A percentile compares a stretch with the other conserved stretches of the same genome.
phyloP scores from a whole-genome alignment of 2,329 filamentous ascomycete genomes.

The Colletotrichum acutatum region DNA sequence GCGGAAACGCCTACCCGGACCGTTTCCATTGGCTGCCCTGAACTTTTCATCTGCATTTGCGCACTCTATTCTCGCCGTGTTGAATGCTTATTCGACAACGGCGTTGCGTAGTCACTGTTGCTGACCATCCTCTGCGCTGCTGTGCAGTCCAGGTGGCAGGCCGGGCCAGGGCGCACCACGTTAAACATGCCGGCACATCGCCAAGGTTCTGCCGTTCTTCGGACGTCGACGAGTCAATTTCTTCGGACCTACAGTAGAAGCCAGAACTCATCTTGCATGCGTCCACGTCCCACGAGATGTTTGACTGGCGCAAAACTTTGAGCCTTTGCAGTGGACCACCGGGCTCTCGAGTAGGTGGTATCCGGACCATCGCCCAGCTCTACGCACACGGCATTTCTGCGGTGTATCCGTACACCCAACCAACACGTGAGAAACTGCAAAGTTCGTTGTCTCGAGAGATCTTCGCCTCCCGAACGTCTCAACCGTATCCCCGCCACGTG shows the following conservation, averaged over 20 bases:
- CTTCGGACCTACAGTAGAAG: neutral
- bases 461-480: constrained; percentile 1
- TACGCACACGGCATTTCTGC: neutral
- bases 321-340: neutral
- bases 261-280: neutral
- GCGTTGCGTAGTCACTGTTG: neutral
- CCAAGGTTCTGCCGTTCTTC: neutral
- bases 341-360: neutral
- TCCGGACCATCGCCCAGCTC: neutral
- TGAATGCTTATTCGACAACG: constrained; percentile 27
- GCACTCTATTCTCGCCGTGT: constrained; percentile 23
- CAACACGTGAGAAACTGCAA: neutral
- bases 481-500: neutral
- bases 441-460: neutral
- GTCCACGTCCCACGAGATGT: neutral
- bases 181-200: constrained; percentile 11
- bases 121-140: neutral
- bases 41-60: constrained; percentile 4
- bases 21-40: constrained; percentile 7
- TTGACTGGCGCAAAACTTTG: neutral
- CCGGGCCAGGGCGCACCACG: neutral
- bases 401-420: neutral
- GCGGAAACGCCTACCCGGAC: constrained; percentile 25
- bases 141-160: neutral
- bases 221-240: neutral